Conservation (phyloP, 352 stramenopile species). For the Phytophthora vignae region DNA sequence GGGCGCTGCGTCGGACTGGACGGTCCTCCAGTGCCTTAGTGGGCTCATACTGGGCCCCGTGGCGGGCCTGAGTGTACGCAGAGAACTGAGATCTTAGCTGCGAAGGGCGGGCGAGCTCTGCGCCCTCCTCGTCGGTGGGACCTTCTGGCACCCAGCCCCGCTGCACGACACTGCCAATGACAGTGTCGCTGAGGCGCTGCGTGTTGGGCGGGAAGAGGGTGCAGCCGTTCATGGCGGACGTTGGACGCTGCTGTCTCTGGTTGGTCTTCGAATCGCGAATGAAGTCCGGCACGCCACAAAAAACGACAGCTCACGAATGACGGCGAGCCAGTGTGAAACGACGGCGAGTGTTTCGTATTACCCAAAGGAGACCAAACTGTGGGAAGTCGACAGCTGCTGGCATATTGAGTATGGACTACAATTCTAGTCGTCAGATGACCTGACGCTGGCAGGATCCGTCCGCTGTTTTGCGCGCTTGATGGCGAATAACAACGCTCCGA, state of each 20-base stretch:
- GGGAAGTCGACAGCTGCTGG: too few species aligned
- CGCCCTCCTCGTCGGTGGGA: not conserved
- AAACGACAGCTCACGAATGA: not conserved
- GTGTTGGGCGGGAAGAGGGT: slow-evolving; percentile 9
- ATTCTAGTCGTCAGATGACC: too few species aligned
- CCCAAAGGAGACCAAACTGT: too few species aligned
- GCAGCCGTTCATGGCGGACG: slow-evolving; percentile 7
- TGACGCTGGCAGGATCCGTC: too few species aligned
- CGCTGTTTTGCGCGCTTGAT: too few species aligned
- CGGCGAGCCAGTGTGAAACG: too few species aligned
- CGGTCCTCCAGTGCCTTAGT: too few species aligned
- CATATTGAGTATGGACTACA: too few species aligned
- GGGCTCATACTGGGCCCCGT: not conserved
- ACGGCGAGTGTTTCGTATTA: too few species aligned
- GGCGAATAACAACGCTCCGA: too few species aligned
- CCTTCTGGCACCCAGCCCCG: slow-evolving; percentile 1
- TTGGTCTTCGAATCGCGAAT: not conserved
- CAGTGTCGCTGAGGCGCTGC: slow-evolving; percentile 13
- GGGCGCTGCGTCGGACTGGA: too few species aligned
- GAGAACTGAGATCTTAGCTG: not conserved
- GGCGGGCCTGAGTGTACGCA: not conserved
- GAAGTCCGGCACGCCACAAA: too few species aligned
- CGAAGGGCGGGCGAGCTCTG: not conserved
- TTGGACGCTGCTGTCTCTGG: not conserved
- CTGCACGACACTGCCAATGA: slow-evolving; percentile 15